Percentiles rank a stretch among this genome's conserved stretches.
phyloP scores from a whole-genome alignment of 148 eudicot genomes.

The Cornus florida region DNA sequence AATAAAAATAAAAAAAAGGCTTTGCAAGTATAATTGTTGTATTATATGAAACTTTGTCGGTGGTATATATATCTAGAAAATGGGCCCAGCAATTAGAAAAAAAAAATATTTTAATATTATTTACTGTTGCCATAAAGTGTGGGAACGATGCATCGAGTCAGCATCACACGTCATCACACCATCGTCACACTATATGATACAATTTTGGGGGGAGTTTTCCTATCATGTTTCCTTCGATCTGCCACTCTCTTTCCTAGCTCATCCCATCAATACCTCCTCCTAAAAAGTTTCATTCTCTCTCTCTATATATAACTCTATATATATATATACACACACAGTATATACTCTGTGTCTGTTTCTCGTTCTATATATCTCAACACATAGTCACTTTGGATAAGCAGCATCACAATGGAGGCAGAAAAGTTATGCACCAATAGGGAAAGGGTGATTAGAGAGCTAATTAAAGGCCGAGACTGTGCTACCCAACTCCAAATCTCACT shows the following conservation, averaged over 20 bases:
- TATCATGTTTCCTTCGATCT: neutral
- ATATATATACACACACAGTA: no score
- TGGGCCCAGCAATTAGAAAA: neutral
- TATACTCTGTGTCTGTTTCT: no score
- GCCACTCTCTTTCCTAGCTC: neutral
- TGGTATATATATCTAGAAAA: neutral
- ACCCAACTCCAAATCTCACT: slow-evolving; percentile 22
- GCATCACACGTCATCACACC: neutral
- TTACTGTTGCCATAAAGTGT: no score
- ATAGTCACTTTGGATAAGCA: neutral
- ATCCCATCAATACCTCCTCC: no score
- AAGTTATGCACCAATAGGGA: neutral
- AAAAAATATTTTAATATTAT: no score
- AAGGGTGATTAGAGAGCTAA: slow-evolving; percentile 13
- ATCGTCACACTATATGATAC: neutral
- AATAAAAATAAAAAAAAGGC: no score
- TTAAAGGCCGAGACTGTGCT: slow-evolving; percentile 18
- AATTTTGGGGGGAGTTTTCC: neutral
- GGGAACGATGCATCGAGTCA: no score
- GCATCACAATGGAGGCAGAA: neutral
- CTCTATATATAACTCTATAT: no score
- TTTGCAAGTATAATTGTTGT: no score
- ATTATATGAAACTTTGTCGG: neutral
- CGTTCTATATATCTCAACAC: no score
- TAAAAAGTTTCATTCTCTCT: no score